Conservation (phyloP, 2,329 filamentous ascomycete species). For the Sporothrix pallida region DNA sequence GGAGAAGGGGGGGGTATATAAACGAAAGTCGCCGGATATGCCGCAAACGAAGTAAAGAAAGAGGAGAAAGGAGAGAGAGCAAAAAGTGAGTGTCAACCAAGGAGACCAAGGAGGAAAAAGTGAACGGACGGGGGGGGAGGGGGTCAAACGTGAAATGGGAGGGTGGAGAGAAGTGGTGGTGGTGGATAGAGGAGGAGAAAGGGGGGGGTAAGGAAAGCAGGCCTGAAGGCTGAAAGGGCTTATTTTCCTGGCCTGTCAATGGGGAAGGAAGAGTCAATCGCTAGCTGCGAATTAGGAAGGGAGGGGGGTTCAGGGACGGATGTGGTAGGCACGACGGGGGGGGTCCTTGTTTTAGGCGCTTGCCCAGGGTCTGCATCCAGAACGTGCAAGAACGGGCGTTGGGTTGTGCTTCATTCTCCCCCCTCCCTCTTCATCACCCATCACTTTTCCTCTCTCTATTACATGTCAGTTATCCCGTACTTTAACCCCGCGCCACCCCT, state of each 20-base stretch:
- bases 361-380: conserved; percentile 7
- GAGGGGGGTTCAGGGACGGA: conserved; percentile 1
- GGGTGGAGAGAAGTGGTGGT: conserved; percentile 27
- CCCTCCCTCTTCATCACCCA: conserved; percentile 9
- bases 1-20: conserved; percentile 2
- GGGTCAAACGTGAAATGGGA: conserved; percentile 24
- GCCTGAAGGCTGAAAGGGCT: conserved; percentile 18
- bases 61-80: conserved; percentile 16
- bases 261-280: background rate
- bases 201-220: conserved; percentile 10
- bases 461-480: conserved; percentile 1
- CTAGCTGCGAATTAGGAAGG: conserved; percentile 16
- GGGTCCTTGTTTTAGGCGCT: conserved; percentile 29
- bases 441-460: background rate
- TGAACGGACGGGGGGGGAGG: background rate
- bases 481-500: background rate
- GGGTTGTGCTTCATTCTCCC: background rate
- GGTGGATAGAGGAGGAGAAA: conserved; percentile 10
- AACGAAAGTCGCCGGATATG: conserved; percentile 1
- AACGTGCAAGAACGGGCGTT: conserved; percentile 13
- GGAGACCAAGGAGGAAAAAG: background rate
- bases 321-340: conserved; percentile 13
- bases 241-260: conserved; percentile 19
- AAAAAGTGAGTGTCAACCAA: conserved; percentile 20
- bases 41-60: conserved; percentile 22